phyloP scores from a whole-genome alignment of 345 rosid genomes.

The Hypericum androsaemum region DNA sequence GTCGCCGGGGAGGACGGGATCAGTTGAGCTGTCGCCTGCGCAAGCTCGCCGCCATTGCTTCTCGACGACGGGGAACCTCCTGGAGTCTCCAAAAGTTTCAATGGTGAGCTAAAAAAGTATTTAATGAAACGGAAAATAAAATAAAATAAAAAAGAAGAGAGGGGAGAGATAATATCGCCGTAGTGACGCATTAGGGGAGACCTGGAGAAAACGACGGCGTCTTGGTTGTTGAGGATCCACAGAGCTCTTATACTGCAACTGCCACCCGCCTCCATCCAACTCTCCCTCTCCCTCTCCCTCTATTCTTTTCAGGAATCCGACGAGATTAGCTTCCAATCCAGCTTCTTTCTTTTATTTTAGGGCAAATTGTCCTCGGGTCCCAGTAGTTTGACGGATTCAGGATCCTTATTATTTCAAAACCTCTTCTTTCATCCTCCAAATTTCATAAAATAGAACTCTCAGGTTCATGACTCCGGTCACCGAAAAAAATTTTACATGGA shows the following conservation, averaged over 20 bases:
- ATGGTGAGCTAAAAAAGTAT: background rate
- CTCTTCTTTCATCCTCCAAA: too few relatives aligned
- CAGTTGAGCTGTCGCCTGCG: conserved; percentile 23
- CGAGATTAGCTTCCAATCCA: too few relatives aligned
- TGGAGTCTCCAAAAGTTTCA: conserved; percentile 4
- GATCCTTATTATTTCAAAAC: too few relatives aligned
- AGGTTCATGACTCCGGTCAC: too few relatives aligned
- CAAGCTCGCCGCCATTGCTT: conserved; percentile 62
- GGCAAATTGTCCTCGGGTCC: too few relatives aligned
- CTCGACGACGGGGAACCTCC: conserved; percentile 91
- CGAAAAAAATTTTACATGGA: too few relatives aligned
- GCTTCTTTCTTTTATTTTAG: too few relatives aligned
- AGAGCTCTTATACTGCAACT: conserved; percentile 80
- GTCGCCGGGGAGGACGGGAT: conserved; percentile 54
- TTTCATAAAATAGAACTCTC: too few relatives aligned
- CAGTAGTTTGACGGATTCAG: too few relatives aligned
- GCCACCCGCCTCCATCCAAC: conserved; percentile 40
- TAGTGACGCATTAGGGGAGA: conserved; percentile 6
- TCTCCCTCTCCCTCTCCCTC: background rate
- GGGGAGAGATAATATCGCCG: background rate
- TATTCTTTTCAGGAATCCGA: too few relatives aligned
- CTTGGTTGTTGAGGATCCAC: conserved; percentile 75
- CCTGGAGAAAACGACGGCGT: conserved; percentile 81
- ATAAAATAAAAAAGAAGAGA: background rate
- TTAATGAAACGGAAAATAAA: background rate